Evolutionary conservation across 345 rosid genomes (phyloP).

Genomic region (Psidium guajava): DNA sequence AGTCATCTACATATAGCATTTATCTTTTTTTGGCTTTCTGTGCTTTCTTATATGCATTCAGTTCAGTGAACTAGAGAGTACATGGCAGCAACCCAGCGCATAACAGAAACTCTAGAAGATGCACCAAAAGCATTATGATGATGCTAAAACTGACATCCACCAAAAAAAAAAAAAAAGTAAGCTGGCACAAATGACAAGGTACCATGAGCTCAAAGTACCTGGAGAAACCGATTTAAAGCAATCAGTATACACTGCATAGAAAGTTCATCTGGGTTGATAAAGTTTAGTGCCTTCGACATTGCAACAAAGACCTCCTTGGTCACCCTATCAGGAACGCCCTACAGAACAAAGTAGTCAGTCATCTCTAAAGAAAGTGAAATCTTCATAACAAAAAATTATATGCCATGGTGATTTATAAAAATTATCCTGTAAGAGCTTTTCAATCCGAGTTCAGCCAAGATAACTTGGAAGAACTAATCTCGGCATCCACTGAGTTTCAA

Average conservation of each 20-base stretch:
- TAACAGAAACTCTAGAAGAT: not conserved
- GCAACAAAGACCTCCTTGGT: constrained; percentile 92
- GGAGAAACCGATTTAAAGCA: constrained; percentile 91
- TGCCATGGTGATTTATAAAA: not conserved
- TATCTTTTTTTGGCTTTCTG: not conserved
- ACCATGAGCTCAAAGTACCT: constrained; percentile 27
- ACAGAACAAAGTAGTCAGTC: not conserved
- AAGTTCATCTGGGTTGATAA: constrained; percentile 87
- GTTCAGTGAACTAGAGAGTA: not conserved
- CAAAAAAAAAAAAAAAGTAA: not conserved
- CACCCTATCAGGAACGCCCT: constrained; percentile 95
- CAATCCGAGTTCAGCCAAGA: not conserved
- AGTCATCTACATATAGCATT: not conserved
- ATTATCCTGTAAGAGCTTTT: not conserved
- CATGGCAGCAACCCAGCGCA: not conserved
- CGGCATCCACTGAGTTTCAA: not conserved
- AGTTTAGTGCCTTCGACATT: constrained; percentile 95
- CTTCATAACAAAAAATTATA: not conserved
- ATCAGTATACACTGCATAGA: constrained; percentile 94
- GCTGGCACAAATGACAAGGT: not conserved
- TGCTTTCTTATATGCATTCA: not conserved
- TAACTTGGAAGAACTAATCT: not conserved
- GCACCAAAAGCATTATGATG: not conserved
- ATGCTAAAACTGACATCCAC: not conserved
- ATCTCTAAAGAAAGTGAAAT: not conserved